phyloP scores from a whole-genome alignment of 345 rosid species.

The Salix purpurea region DNA sequence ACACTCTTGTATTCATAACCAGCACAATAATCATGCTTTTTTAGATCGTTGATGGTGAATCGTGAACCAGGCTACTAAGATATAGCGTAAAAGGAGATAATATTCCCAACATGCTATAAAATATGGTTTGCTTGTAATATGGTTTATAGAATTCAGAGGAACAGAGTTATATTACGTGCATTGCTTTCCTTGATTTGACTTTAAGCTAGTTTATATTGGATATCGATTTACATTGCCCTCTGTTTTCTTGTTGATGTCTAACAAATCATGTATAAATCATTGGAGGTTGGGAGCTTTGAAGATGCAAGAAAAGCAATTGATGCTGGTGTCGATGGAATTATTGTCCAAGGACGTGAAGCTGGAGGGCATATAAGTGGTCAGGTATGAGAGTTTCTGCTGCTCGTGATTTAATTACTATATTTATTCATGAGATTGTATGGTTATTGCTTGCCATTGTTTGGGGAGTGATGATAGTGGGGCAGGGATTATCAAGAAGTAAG shows the following conservation, averaged over 20 bases:
- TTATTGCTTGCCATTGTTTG: neutral
- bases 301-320: constrained; percentile 53
- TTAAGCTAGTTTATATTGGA: neutral
- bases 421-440: neutral
- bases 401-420: neutral
- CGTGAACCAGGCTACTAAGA: neutral
- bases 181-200: neutral
- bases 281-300: constrained; percentile 66
- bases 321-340: constrained; percentile 77
- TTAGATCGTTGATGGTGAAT: neutral
- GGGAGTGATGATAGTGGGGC: neutral
- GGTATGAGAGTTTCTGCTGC: constrained; percentile 28
- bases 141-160: neutral
- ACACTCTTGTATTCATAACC: neutral
- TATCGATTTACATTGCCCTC: neutral
- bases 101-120: neutral
- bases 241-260: neutral
- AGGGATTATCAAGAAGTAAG: too few species aligned
- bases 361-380: constrained; percentile 86
- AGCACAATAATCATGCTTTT: neutral
- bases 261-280: constrained; percentile 4
- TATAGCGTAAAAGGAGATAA: neutral
- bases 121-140: neutral
- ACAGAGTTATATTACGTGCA: neutral
- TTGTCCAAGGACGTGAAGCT: constrained; percentile 86